Base-by-base conservation (phyloP, 108 stramenopile genomes). In the Pseudonitzschia multistriata region DNA sequence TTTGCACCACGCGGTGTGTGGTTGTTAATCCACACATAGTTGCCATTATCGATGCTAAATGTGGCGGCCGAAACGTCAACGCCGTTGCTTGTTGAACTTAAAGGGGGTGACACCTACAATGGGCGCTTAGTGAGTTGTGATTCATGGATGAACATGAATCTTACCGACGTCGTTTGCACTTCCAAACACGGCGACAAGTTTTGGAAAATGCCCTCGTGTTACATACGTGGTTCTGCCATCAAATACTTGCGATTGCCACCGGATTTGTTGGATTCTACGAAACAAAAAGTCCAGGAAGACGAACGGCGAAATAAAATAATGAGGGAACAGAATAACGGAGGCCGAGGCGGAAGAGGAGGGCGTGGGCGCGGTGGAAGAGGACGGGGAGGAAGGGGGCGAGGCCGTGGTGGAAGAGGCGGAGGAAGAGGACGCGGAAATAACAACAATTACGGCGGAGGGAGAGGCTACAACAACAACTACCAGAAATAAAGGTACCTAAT, bases 101-200 rank as follows among this genome's bases (percentile, higher is more conserved):
- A 99, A 74, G 95, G 92, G 25, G 99, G 99, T 37, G 95, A 96
- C 66, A 98, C 98, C 22, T 99, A 98, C 94, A 98, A 98, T 71
- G 99, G 99, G n/a, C 88, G 94, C 8, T 85, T 99, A 42, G 89
- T 92, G 28, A 89, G 81, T 63, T 96, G 96, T 59, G 98, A 99
- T 78, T 81, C 91, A 17, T 99, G 88, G 83, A 99, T 99, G 99
- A 99, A 99, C 77, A 88, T 99, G 81, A 98, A 97, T 68, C 81
- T 99, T 25, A 75, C 79, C 30, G 97, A 98, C 52, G 97, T 98
- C 36, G 97, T 98, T 66, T 96, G 95, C 63, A 99, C 99, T 3
- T 92, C 89, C 31, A 71, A 84, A 62, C 93, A 98, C 56, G 99
- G 98, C 1, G 92, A 94, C 54, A 62, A 77, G 68, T 99, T 99